Conservation (phyloP, 2,329 filamentous ascomycete species). For the Exserohilum turcica region DNA sequence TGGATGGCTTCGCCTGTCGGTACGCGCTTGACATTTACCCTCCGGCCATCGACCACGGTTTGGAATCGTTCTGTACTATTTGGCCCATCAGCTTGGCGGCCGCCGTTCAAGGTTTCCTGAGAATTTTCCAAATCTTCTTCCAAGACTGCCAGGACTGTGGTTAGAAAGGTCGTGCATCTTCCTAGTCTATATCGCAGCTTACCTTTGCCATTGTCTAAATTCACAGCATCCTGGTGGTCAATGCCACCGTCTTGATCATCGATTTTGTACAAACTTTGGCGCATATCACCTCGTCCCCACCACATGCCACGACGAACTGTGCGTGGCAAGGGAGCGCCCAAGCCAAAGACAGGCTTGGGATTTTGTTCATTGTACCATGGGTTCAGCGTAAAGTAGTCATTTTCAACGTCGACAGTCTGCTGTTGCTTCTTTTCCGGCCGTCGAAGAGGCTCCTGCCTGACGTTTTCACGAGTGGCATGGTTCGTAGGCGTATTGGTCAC, state of each 20-base stretch:
- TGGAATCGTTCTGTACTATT: constrained; percentile 13
- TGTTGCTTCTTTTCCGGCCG: constrained; percentile 36
- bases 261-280: constrained; percentile 40
- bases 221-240: constrained; percentile 23
- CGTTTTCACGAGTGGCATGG: constrained; percentile 14
- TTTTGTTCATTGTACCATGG: constrained; percentile 60
- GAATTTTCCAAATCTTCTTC: constrained; percentile 23
- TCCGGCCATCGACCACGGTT: constrained; percentile 19
- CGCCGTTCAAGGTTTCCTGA: constrained; percentile 8
- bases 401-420: constrained; percentile 50
- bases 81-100: not conserved
- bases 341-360: constrained; percentile 60
- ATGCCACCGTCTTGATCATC: constrained; percentile 24
- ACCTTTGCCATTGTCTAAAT: constrained; percentile 21
- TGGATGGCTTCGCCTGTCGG: constrained; percentile 17
- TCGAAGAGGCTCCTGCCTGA: constrained; percentile 16
- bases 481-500: constrained; percentile 20
- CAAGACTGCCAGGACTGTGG: constrained; percentile 4
- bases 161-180: not conserved
- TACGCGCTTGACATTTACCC: constrained; percentile 20
- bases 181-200: not conserved
- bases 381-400: constrained; percentile 60
- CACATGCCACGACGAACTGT: constrained; percentile 60
- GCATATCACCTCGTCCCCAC: constrained; percentile 52
- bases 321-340: constrained; percentile 60